Evolutionary conservation across 139 green algal species (phyloP).

Genomic region (Chlamydomonas sphaeroides): DNA sequence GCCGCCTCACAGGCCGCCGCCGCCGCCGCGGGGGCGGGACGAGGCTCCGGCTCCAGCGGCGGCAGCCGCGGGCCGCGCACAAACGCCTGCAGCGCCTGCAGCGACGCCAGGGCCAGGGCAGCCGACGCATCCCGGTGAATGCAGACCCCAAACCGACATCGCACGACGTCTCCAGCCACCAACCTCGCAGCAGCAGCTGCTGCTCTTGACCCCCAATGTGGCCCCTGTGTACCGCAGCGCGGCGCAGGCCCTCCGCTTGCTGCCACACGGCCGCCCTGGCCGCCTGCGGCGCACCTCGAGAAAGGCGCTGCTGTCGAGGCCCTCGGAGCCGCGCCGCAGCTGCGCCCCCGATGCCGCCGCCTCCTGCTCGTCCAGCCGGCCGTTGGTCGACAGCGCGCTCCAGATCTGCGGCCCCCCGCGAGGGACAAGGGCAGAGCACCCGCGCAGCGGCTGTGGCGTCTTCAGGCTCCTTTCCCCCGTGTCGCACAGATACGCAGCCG

Average conservation of each 20-base stretch:
- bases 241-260: not conserved
- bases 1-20: not conserved
- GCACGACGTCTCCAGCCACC: not conserved
- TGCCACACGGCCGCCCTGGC: not conserved
- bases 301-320: not conserved
- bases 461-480: too few species aligned
- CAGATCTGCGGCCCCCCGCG: constrained; percentile 26
- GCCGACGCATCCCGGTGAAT: not conserved
- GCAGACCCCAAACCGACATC: not conserved
- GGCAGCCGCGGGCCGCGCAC: not conserved
- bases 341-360: constrained; percentile 2
- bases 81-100: constrained; percentile 17
- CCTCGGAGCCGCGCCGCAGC: constrained; percentile 12
- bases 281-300: not conserved
- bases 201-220: not conserved
- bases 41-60: not conserved
- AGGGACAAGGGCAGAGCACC: too few species aligned
- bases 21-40: not conserved
- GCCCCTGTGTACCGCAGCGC: not conserved
- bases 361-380: constrained; percentile 33
- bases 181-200: too few species aligned
- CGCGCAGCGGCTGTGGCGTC: too few species aligned
- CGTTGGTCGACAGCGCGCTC: constrained; percentile 16
- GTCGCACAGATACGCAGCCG: too few species aligned
- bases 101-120: not conserved